Percentiles rank a stretch among this genome's conserved stretches.
phyloP scores from a whole-genome alignment of 305 asterid species.

The Lippia alba region DNA sequence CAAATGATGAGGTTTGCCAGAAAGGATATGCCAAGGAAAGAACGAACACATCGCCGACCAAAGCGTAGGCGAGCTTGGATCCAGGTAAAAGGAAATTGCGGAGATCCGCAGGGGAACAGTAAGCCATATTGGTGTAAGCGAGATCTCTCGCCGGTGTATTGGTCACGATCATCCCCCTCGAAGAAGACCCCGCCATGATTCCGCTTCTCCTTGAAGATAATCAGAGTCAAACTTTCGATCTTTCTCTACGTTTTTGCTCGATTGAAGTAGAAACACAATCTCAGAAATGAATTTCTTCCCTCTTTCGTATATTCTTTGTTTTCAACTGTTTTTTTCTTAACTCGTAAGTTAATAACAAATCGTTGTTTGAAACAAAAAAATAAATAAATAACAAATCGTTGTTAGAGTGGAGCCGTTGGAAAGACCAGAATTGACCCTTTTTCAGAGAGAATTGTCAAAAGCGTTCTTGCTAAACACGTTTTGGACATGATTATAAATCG shows the following conservation, averaged over 20 bases:
- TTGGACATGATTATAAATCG: no score
- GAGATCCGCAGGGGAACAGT: slow-evolving; percentile 74
- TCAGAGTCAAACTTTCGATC: neutral
- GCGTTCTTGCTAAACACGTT: no score
- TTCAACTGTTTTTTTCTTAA: neutral
- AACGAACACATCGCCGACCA: slow-evolving; percentile 69
- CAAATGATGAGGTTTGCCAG: slow-evolving; percentile 14
- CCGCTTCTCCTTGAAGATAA: slow-evolving; percentile 30
- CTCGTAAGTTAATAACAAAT: neutral
- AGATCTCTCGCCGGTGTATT: slow-evolving; percentile 86
- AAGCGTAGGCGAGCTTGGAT: slow-evolving; percentile 65
- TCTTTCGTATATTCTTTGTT: neutral
- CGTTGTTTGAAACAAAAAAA: no score
- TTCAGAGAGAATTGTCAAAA: no score
- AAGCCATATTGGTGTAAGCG: slow-evolving; percentile 79
- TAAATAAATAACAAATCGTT: no score
- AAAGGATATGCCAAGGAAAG: slow-evolving; percentile 90
- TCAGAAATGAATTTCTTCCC: slow-evolving; percentile 1
- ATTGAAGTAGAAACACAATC: slow-evolving; percentile 1
- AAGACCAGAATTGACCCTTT: neutral
- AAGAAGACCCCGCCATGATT: slow-evolving; percentile 60
- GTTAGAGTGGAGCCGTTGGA: neutral
- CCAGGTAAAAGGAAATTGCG: slow-evolving; percentile 69
- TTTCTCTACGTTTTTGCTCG: neutral
- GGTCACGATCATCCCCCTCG: slow-evolving; percentile 73